These are phyloP conservation scores for Dendrobium nobile DNA, from an alignment of 106 monocot species.

Conservation along the genomic window DNA sequence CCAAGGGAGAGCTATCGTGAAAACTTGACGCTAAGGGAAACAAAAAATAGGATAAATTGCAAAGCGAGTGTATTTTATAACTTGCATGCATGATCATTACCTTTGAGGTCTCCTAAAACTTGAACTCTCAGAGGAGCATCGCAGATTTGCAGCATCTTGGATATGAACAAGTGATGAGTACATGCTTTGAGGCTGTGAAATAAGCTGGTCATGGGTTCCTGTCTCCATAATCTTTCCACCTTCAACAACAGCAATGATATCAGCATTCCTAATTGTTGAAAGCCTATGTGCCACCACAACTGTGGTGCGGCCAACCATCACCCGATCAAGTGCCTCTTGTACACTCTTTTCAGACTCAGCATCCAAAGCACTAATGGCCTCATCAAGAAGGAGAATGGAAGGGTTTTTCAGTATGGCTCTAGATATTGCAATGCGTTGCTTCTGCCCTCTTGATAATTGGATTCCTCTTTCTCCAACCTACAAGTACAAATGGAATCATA, in stretches of 20 bases:
- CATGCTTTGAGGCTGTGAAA: constrained; percentile 37
- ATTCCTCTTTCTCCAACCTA: constrained; percentile 76
- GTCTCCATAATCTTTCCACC: constrained; percentile 61
- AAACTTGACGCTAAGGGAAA: constrained; percentile 43
- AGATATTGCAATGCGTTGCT: constrained; percentile 72
- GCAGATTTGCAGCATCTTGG: constrained; percentile 44
- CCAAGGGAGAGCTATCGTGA: constrained; percentile 58
- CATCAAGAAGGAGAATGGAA: constrained; percentile 88
- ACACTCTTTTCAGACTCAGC: constrained; percentile 78
- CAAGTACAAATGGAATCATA: not conserved
- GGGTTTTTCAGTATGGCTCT: constrained; percentile 95
- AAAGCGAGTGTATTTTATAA: not conserved
- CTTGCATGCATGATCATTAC: constrained; percentile 19
- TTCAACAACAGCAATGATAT: constrained; percentile 60
- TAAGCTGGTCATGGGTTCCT: constrained; percentile 86
- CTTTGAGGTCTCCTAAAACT: constrained; percentile 36
- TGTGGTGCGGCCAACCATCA: constrained; percentile 77
- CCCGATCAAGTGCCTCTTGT: constrained; percentile 72
- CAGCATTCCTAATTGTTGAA: constrained; percentile 71
- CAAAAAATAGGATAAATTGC: not conserved
- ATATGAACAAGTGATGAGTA: constrained; percentile 69
- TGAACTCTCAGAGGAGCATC: constrained; percentile 20
- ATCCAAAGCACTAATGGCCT: constrained; percentile 78
- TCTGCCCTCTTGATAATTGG: constrained; percentile 73
- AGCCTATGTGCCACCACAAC: constrained; percentile 62